Evolutionary conservation across 192 early-diverging fungal species (phyloP).

Genomic region (Umbelopsis ramanniana): DNA sequence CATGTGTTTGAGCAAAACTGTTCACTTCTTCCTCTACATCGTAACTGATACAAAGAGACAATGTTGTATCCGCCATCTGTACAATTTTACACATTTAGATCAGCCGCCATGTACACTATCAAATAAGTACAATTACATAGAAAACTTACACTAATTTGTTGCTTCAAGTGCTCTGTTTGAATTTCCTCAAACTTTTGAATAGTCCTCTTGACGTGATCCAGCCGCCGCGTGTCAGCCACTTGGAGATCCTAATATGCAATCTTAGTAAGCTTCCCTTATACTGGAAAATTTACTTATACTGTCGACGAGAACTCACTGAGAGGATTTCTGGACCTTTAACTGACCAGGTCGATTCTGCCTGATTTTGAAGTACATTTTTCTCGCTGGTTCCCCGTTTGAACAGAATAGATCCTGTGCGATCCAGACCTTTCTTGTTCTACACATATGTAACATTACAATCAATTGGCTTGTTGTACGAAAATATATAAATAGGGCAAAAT

Average conservation of each 20-base stretch:
- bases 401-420: neutral
- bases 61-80: conserved; percentile 24
- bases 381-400: conserved; percentile 15
- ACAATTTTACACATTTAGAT: neutral
- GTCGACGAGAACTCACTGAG: neutral
- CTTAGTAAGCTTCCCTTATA: neutral
- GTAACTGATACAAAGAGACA: conserved; percentile 33
- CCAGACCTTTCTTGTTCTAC: conserved; percentile 11
- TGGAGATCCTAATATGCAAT: neutral
- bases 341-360: conserved; percentile 2
- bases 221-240: conserved; percentile 8
- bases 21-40: neutral
- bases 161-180: conserved; percentile 14
- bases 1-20: neutral
- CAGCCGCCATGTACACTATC: neutral
- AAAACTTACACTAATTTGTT: conserved; percentile 11
- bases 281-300: neutral
- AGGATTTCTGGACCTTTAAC: conserved; percentile 14
- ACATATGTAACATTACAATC: neutral
- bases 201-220: neutral
- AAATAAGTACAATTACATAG: neutral
- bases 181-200: conserved; percentile 26
- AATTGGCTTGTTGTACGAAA: too few species aligned
- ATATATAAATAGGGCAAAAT: neutral
- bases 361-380: conserved; percentile 4